Percentiles rank a stretch among this genome's conserved stretches.
Conservation (phyloP, 768 basidiomycete genomes). For the Boletus pseudo-olivaceus region DNA sequence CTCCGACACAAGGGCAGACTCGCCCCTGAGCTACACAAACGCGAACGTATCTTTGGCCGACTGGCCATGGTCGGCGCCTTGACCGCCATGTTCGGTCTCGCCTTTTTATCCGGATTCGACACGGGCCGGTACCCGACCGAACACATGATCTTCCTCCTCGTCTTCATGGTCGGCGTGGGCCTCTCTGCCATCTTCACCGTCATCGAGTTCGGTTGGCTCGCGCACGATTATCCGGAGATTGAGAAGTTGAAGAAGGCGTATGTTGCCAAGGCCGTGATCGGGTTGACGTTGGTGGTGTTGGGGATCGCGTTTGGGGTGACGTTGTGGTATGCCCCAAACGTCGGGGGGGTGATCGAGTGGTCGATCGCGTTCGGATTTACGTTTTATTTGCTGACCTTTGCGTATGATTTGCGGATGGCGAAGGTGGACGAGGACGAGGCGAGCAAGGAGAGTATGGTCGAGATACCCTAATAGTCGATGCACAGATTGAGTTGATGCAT, state of each 20-base stretch:
- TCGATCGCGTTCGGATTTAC: slow-evolving; percentile 67
- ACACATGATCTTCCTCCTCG: slow-evolving; percentile 61
- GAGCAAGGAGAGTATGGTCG: not conserved
- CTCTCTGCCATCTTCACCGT: slow-evolving; percentile 74
- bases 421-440: slow-evolving; percentile 22
- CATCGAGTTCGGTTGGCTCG: slow-evolving; percentile 66
- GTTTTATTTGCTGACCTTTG: slow-evolving; percentile 70
- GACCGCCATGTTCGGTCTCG: slow-evolving; percentile 62
- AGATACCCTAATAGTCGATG: not conserved
- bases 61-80: slow-evolving; percentile 61
- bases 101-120: slow-evolving; percentile 70
- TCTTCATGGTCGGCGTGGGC: slow-evolving; percentile 71
- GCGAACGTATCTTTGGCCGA: slow-evolving; percentile 51
- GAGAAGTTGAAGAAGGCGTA: slow-evolving; percentile 52
- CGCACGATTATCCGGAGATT: slow-evolving; percentile 47
- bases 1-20: slow-evolving; percentile 67
- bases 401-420: slow-evolving; percentile 62
- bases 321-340: slow-evolving; percentile 42
- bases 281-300: slow-evolving; percentile 51
- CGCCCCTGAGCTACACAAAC: slow-evolving; percentile 51
- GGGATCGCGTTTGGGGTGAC: slow-evolving; percentile 62
- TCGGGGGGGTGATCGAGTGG: slow-evolving; percentile 74
- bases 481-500: not conserved
- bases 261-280: slow-evolving; percentile 58
- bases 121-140: slow-evolving; percentile 48